Evolutionary conservation across 441 rosid genomes (phyloP), one percentile per base, ranked within the genome.

Genomic region (Gossypium schwendimanii): DNA sequence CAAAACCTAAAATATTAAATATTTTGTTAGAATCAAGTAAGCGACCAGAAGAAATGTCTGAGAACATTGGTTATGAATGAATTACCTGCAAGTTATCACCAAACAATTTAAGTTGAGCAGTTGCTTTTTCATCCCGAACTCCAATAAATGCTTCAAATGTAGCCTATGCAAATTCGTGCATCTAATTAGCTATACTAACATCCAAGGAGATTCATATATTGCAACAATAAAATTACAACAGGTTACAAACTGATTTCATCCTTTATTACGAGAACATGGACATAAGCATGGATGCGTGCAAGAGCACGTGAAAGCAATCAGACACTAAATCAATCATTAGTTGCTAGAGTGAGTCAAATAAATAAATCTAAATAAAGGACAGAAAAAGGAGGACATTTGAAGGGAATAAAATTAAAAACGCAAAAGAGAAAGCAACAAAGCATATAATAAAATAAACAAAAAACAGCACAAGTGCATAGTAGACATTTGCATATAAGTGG

Each of bases 121-220:
- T 91, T 45, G 97, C 92, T 74, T 85, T 76, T 75, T 92, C 95
- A 80, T 92, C 99, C 75, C 94, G 88, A 52, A 92, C 75, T 60
- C 98, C 98, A 69, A 95, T 87, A 77, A 88, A 92, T 12, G 91
- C 86, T 87, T 92, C 99, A 81, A 95, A 92, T 62, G 93, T 82
- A 52, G 99, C 97, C 99, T 92, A 59, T 33, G 21, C 71, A 39
- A 72, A 75, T 6, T 63, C 58, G 63, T 47, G 36, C 69, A 75
- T 75, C 57, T 39, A n/a, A 24, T 65, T 63, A 73, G 77, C 60
- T 49, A 73, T 55, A 57, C 47, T 54, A 33, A 49, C 64, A 72
- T 31, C 47, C 17, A 66, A 28, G 21, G 50, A 68, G 39, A 75
- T 10, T 28, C 68, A 24, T 66, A 44, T 1, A 57, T 60, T 14